phyloP scores from a whole-genome alignment of 2,329 filamentous ascomycete species.

The Scedosporium minutisporum region DNA sequence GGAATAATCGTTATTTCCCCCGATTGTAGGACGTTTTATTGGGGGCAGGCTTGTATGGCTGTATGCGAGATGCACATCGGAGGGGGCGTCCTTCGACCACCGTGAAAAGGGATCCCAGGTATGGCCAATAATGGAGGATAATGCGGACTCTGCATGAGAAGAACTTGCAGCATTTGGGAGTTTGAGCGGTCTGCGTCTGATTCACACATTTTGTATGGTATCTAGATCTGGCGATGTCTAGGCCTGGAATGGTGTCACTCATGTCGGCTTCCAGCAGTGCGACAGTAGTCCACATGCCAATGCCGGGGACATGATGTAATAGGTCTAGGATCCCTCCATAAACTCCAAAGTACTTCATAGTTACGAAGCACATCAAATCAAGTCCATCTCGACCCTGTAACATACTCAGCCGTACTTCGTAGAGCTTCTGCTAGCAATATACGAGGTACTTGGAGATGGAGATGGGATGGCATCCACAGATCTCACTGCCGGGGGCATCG shows the following conservation, averaged over 20 bases:
- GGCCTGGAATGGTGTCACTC: not conserved
- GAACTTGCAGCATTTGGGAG: slow-evolving; percentile 1
- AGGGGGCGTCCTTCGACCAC: not conserved
- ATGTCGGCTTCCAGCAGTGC: not conserved
- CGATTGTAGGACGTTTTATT: not conserved
- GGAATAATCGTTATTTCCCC: not conserved
- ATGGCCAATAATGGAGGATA: slow-evolving; percentile 3
- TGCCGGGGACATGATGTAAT: not conserved
- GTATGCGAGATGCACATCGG: slow-evolving; percentile 3
- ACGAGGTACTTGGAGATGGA: no score
- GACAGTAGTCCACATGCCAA: not conserved
- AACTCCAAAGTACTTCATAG: not conserved
- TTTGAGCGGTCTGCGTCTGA: not conserved
- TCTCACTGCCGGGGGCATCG: no score
- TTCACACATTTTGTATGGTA: not conserved
- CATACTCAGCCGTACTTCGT: no score
- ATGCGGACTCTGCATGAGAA: not conserved
- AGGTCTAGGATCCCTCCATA: not conserved
- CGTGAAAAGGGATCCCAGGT: not conserved
- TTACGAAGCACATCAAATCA: no score
- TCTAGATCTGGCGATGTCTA: not conserved
- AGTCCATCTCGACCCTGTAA: no score
- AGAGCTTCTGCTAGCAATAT: no score
- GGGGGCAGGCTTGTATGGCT: not conserved
- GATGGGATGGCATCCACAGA: no score